phyloP scores from a whole-genome alignment of 148 eudicot species.

The Rhododendron griersonianum region DNA sequence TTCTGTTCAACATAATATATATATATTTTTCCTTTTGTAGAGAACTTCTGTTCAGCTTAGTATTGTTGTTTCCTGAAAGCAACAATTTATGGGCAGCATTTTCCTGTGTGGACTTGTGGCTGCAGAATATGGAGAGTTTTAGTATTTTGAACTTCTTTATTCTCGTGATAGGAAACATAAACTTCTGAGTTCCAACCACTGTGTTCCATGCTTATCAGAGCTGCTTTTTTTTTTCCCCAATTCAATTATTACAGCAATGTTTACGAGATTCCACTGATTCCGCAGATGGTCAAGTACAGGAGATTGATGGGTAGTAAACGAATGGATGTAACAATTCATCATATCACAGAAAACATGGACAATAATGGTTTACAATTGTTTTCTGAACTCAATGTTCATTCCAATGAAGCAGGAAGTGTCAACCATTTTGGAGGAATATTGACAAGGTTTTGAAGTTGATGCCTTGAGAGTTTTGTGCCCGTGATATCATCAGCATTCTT shows the following conservation, averaged over 20 bases:
- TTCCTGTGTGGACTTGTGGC: neutral
- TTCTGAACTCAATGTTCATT: neutral
- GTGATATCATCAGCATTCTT: neutral
- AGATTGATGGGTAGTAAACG: neutral
- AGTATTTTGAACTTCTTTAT: too few relatives aligned
- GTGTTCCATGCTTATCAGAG: neutral
- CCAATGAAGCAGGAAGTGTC: neutral
- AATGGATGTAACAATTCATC: neutral
- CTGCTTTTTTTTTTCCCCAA: neutral
- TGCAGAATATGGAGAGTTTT: neutral
- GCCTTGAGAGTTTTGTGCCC: neutral
- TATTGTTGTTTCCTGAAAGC: neutral
- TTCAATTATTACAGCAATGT: neutral
- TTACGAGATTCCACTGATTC: slow-evolving; percentile 6
- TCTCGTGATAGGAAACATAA: neutral
- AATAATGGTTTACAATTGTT: neutral
- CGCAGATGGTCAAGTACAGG: slow-evolving; percentile 66
- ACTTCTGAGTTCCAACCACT: neutral
- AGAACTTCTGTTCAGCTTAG: neutral
- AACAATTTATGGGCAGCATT: neutral
- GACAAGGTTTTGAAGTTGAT: neutral
- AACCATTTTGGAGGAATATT: neutral
- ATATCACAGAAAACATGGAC: neutral
- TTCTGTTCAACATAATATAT: neutral
- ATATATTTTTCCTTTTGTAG: neutral